These are phyloP conservation scores for Pelargonium australe DNA, from an alignment of 441 rosid genomes.

Conservation along the genomic window DNA sequence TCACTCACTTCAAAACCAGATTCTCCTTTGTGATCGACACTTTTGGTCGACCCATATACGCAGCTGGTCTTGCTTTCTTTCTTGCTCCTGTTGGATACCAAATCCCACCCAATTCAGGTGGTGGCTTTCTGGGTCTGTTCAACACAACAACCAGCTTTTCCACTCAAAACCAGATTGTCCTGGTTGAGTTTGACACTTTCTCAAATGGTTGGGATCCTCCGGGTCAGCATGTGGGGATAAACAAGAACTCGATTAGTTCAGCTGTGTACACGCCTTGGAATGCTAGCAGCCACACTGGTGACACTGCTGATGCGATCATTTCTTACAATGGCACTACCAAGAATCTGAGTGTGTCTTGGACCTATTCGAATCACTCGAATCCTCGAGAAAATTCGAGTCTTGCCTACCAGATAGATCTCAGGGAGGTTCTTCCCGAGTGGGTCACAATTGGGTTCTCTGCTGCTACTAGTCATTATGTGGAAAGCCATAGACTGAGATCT, in stretches of 20 bases:
- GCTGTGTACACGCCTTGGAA: conserved; percentile 28
- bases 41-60: conserved; percentile 5
- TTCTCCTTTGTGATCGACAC: conserved; percentile 42
- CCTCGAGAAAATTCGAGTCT: conserved; percentile 26
- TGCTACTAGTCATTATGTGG: conserved; percentile 17
- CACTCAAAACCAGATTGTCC: conserved; percentile 27
- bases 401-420: conserved; percentile 26
- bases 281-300: conserved; percentile 27
- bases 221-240: conserved; percentile 36
- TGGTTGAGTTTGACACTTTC: conserved; percentile 42
- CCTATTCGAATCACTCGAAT: conserved; percentile 13
- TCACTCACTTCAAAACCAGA: conserved; percentile 33
- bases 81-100: conserved; percentile 37
- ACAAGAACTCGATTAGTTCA: conserved; percentile 31
- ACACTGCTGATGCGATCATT: conserved; percentile 25
- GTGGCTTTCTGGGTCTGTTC: conserved; percentile 44
- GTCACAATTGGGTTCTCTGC: conserved; percentile 34
- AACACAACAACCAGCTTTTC: conserved; percentile 27
- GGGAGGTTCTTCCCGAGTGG: conserved; percentile 33
- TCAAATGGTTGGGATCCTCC: conserved; percentile 49
- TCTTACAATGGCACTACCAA: conserved; percentile 24
- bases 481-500: conserved; percentile 19
- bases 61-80: conserved; percentile 43
- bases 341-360: conserved; percentile 31
- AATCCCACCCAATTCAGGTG: conserved; percentile 44